Conservation (phyloP, 2,329 filamentous ascomycete species). For the Fusarium mangiferae region DNA sequence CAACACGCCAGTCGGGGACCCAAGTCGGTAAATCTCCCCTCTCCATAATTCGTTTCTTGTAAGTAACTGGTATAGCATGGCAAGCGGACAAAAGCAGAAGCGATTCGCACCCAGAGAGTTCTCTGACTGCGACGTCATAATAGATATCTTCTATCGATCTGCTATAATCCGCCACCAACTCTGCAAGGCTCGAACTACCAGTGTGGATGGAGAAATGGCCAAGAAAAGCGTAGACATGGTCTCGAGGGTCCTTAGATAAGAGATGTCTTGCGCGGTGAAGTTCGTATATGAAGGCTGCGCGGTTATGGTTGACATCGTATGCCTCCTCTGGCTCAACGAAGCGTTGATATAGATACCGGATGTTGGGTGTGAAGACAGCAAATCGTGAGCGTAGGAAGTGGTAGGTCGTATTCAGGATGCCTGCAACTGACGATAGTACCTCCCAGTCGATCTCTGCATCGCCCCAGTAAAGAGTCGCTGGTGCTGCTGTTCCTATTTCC, state of each 20-base stretch:
- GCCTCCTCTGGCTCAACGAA: conserved; percentile 48
- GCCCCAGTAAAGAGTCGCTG: conserved; percentile 51
- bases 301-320: conserved; percentile 45
- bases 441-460: conserved; percentile 48
- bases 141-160: conserved; percentile 47
- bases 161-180: conserved; percentile 46
- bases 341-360: conserved; percentile 47
- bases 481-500: conserved; percentile 49
- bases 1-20: conserved; percentile 52
- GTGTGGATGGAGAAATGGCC: conserved; percentile 48
- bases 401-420: conserved; percentile 48
- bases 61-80: conserved; percentile 31
- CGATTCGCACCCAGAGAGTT: conserved; percentile 43
- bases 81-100: conserved; percentile 47
- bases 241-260: conserved; percentile 47
- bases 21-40: conserved; percentile 46
- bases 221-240: conserved; percentile 51
- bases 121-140: conserved; percentile 47
- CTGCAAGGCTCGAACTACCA: conserved; percentile 36
- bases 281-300: conserved; percentile 50
- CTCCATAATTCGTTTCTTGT: conserved; percentile 10
- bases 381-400: conserved; percentile 47
- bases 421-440: conserved; percentile 45
- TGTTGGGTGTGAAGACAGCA: conserved; percentile 47
- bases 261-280: conserved; percentile 50